Evolutionary conservation across 2,329 filamentous ascomycete species (phyloP).

Genomic region (Apiospora koreana): DNA sequence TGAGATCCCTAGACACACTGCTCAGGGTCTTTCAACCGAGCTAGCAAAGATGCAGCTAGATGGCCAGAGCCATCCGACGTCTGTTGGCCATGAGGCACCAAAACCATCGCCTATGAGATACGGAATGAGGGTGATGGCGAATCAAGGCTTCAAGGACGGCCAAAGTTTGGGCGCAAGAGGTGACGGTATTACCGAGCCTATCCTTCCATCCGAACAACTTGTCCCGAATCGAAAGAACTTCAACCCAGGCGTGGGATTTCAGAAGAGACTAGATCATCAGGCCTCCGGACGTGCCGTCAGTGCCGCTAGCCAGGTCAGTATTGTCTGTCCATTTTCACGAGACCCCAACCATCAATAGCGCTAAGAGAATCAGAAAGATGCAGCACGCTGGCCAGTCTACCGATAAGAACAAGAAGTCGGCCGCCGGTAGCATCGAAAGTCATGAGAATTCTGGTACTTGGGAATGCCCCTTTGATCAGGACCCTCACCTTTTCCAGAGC

Average conservation of each 20-base stretch:
- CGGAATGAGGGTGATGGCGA: slow-evolving; percentile 2
- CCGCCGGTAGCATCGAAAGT: background rate
- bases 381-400: background rate
- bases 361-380: background rate
- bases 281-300: background rate
- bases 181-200: background rate
- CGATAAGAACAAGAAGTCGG: background rate
- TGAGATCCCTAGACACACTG: background rate
- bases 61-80: background rate
- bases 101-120: background rate
- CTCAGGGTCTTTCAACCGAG: background rate
- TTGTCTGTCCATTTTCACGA: background rate
- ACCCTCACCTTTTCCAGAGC: background rate
- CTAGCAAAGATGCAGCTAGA: background rate
- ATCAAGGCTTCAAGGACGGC: background rate
- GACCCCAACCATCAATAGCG: background rate
- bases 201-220: background rate
- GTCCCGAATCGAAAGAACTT: background rate
- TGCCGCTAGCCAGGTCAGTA: background rate
- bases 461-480: background rate
- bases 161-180: background rate
- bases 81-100: background rate
- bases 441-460: background rate
- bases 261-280: background rate
- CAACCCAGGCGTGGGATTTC: background rate